These are phyloP conservation scores for Fraxinus dipetala DNA, from an alignment of 305 asterid species.

Conservation along the genomic window DNA sequence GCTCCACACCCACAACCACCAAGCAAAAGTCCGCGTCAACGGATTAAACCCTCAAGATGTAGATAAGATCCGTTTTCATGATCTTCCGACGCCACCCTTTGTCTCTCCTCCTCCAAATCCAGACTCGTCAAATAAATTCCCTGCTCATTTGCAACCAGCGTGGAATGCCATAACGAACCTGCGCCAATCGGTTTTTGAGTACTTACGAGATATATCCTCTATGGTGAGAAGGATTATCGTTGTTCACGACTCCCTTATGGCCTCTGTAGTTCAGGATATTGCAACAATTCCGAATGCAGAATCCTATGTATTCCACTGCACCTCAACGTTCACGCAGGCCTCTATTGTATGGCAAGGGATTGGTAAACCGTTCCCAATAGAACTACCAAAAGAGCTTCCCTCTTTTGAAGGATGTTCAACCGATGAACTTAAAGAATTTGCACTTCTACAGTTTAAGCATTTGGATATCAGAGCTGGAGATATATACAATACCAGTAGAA, in stretches of 20 bases:
- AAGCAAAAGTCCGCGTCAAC: slow-evolving; percentile 22
- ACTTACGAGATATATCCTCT: slow-evolving; percentile 13
- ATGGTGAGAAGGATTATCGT: slow-evolving; percentile 16
- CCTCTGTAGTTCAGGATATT: slow-evolving; percentile 28
- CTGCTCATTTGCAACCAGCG: slow-evolving; percentile 23
- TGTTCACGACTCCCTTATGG: slow-evolving; percentile 28
- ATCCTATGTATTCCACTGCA: slow-evolving; percentile 22
- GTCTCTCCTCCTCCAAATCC: slow-evolving; percentile 28
- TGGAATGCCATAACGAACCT: slow-evolving; percentile 22
- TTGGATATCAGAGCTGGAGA: slow-evolving; percentile 12
- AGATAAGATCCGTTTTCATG: slow-evolving; percentile 28
- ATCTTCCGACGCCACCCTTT: slow-evolving; percentile 28
- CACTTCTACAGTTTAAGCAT: background rate
- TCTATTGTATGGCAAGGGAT: background rate
- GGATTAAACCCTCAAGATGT: slow-evolving; percentile 21
- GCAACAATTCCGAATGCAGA: slow-evolving; percentile 23
- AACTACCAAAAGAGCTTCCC: slow-evolving; percentile 10
- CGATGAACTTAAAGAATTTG: slow-evolving; percentile 12
- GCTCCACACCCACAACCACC: slow-evolving; percentile 3
- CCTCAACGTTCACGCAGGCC: slow-evolving; percentile 19
- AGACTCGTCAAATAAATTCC: slow-evolving; percentile 22
- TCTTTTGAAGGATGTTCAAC: slow-evolving; percentile 9
- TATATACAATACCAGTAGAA: slow-evolving; percentile 25
- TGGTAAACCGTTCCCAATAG: slow-evolving; percentile 25
- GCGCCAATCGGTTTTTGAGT: slow-evolving; percentile 10